Evolutionary conservation across 1,139 yeast species (phyloP).

Genomic region (Hemisphaericaspora lyxosophila): DNA sequence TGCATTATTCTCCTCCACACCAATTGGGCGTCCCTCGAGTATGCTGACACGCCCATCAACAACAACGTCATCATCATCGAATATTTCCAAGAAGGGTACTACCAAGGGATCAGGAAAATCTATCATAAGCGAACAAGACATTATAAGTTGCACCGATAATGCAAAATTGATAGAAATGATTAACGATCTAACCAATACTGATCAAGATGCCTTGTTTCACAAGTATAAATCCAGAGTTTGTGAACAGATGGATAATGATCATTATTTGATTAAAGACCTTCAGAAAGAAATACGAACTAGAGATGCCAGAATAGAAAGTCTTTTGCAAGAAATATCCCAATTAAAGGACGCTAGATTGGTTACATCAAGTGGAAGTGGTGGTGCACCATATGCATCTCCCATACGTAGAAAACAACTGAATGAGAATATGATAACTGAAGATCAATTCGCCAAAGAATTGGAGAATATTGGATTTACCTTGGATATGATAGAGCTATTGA

Average conservation of each 20-base stretch:
- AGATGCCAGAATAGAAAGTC: slow-evolving; percentile 27
- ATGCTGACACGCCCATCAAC: neutral
- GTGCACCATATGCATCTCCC: slow-evolving; percentile 32
- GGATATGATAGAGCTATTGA: slow-evolving; percentile 56
- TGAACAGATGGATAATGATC: slow-evolving; percentile 30
- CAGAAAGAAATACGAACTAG: slow-evolving; percentile 26
- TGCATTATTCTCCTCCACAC: neutral
- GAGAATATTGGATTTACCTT: slow-evolving; percentile 50
- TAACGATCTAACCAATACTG: slow-evolving; percentile 33
- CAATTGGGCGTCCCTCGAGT: neutral
- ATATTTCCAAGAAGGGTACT: neutral
- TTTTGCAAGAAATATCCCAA: slow-evolving; percentile 12
- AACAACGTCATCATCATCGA: neutral
- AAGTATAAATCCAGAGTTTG: slow-evolving; percentile 29
- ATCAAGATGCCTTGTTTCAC: slow-evolving; percentile 36
- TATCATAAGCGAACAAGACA: slow-evolving; percentile 33
- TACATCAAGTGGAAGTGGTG: neutral
- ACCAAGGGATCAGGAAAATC: neutral
- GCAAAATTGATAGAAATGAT: slow-evolving; percentile 32
- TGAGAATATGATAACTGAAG: slow-evolving; percentile 27
- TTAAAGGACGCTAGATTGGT: slow-evolving; percentile 7
- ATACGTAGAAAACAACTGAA: slow-evolving; percentile 31
- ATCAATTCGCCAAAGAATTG: slow-evolving; percentile 40
- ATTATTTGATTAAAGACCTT: slow-evolving; percentile 27
- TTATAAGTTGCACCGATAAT: slow-evolving; percentile 26